These are phyloP conservation scores for Ramularia collo-cygni DNA, from an alignment of 2,329 filamentous ascomycete species.

Conservation along the genomic window DNA sequence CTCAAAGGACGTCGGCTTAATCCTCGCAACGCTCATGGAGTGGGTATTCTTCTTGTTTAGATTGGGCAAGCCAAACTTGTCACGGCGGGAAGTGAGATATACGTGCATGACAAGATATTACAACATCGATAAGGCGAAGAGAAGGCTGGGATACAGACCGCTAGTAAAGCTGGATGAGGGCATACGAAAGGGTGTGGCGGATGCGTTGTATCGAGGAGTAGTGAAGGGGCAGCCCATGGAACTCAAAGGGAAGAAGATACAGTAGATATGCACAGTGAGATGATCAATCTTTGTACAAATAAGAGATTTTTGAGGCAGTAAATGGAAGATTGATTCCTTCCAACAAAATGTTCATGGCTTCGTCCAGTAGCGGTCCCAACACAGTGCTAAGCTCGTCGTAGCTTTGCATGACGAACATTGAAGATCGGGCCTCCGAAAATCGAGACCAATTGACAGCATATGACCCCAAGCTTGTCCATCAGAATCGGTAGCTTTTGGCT, in stretches of 20 bases:
- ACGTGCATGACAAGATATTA: constrained; percentile 72
- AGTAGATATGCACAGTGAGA: constrained; percentile 3
- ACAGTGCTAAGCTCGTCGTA: too few species aligned
- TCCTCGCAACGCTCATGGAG: constrained; percentile 39
- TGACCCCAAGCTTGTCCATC: too few species aligned
- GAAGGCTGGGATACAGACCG: constrained; percentile 61
- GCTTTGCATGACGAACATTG: neutral
- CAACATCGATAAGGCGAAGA: constrained; percentile 68
- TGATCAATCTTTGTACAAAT: too few species aligned
- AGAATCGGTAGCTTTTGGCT: too few species aligned
- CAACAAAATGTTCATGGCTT: neutral
- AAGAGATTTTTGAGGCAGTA: too few species aligned
- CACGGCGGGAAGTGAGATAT: constrained; percentile 50
- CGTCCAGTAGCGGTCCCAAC: too few species aligned
- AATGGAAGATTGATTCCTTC: neutral
- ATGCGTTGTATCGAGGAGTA: constrained; percentile 33
- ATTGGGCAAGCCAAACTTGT: constrained; percentile 41
- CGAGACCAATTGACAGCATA: too few species aligned
- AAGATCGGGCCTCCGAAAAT: too few species aligned
- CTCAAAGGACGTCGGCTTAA: constrained; percentile 35
- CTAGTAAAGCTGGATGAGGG: constrained; percentile 62
- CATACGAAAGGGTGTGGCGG: constrained; percentile 38
- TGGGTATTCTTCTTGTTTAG: constrained; percentile 38
- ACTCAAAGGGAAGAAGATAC: constrained; percentile 27
- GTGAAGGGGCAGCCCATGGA: constrained; percentile 29